Conservation (phyloP, 495 filamentous ascomycete species). For the Penicillium ochrochloron region DNA sequence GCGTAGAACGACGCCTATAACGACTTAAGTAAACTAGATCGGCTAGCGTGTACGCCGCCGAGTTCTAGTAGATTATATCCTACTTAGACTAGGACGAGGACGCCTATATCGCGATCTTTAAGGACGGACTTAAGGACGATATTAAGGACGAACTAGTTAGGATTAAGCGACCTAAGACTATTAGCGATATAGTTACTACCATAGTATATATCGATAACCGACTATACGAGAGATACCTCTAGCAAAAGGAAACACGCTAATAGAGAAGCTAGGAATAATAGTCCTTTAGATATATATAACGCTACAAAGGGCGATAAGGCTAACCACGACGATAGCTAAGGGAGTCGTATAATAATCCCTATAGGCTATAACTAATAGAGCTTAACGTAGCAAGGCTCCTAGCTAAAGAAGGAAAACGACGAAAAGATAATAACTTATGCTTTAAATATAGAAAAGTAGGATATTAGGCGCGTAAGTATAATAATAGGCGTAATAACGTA, state of each 20-base stretch:
- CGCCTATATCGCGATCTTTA: too few species aligned
- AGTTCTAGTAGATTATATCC: not conserved
- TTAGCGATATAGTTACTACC: too few species aligned
- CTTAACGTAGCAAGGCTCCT: not conserved
- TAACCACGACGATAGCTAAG: too few species aligned
- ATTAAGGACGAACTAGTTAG: too few species aligned
- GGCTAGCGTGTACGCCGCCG: not conserved
- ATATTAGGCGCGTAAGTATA: constrained; percentile 1
- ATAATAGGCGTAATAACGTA: not conserved
- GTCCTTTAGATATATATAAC: not conserved
- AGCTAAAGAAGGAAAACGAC: not conserved
- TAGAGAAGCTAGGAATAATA: not conserved
- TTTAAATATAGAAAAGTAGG: not conserved
- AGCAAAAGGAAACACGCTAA: too few species aligned
- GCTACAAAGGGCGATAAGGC: not conserved
- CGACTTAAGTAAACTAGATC: not conserved
- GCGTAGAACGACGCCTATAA: too few species aligned
- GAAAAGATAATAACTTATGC: constrained; percentile 1
- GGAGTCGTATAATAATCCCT: not conserved
- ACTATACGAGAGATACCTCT: too few species aligned
- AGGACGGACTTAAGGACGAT: too few species aligned
- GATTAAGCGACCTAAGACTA: too few species aligned
- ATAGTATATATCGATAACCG: too few species aligned
- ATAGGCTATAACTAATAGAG: not conserved
- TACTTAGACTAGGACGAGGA: not conserved